Evolutionary conservation across 140 eudicot species (phyloP).

Genomic region (Stevia rebaudiana): DNA sequence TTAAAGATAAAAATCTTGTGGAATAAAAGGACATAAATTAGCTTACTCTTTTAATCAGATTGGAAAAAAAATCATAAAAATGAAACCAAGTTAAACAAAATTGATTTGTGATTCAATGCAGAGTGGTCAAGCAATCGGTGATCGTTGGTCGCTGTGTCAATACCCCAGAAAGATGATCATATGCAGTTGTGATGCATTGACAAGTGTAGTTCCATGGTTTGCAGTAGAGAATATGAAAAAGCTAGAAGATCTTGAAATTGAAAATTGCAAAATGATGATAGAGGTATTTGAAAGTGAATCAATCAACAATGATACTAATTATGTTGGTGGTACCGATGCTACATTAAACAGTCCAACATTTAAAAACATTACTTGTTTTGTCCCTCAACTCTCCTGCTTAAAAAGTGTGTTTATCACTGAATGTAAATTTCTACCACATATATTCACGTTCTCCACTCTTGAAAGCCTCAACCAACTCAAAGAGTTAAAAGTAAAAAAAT

Average conservation of each 20-base stretch:
- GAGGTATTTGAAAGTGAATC: conserved; percentile 17
- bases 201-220: conserved; percentile 7
- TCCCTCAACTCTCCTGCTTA: no score
- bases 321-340: background rate
- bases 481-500: background rate
- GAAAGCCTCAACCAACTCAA: background rate
- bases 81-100: background rate
- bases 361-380: no score
- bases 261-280: background rate
- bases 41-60: background rate
- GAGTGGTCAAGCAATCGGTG: background rate
- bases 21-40: background rate
- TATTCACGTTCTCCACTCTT: no score
- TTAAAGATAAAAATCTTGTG: no score
- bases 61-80: background rate
- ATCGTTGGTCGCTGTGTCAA: conserved; percentile 5
- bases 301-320: background rate
- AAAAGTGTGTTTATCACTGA: no score
- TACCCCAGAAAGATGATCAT: background rate
- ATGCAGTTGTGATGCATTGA: background rate
- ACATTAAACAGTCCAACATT: no score
- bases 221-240: background rate
- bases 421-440: no score
- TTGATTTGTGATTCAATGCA: background rate
- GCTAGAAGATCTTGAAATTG: conserved; percentile 6